These are phyloP conservation scores for Ophiocordyceps unilateralis DNA, from an alignment of 2,329 filamentous ascomycete genomes.

Conservation along the genomic window DNA sequence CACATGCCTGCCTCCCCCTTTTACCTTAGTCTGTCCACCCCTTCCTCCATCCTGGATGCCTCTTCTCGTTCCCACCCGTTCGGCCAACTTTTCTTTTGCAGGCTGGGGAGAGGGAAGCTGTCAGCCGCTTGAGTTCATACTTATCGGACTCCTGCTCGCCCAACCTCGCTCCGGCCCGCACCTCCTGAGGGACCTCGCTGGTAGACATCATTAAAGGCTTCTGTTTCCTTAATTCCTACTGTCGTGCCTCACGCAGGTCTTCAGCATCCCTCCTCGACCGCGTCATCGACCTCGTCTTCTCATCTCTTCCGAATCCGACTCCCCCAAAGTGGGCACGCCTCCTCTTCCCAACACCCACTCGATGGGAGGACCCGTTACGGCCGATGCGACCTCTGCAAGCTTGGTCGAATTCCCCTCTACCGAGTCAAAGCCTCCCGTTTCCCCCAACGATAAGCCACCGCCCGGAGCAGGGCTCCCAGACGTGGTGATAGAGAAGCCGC, in stretches of 20 bases:
- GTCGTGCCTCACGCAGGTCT: too few species aligned
- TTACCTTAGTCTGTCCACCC: background rate
- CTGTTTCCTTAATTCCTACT: background rate
- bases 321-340: constrained; percentile 1
- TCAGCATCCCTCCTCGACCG: too few species aligned
- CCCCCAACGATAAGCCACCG: constrained; percentile 18
- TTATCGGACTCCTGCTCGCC: background rate
- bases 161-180: background rate
- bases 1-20: background rate
- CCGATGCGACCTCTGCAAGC: constrained; percentile 23
- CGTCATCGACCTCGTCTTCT: background rate
- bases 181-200: background rate
- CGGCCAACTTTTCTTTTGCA: background rate
- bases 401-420: constrained; percentile 19
- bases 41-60: background rate
- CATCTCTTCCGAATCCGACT: background rate
- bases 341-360: constrained; percentile 15
- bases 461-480: constrained; percentile 21
- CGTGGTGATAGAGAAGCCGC: constrained; percentile 18
- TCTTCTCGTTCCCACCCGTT: background rate
- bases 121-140: background rate
- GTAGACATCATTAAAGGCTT: background rate
- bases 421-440: constrained; percentile 17
- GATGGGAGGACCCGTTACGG: constrained; percentile 22
- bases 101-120: background rate